These are phyloP conservation scores for Solanum tacnaense DNA, from an alignment of 257 asterid species.

Conservation along the genomic window DNA sequence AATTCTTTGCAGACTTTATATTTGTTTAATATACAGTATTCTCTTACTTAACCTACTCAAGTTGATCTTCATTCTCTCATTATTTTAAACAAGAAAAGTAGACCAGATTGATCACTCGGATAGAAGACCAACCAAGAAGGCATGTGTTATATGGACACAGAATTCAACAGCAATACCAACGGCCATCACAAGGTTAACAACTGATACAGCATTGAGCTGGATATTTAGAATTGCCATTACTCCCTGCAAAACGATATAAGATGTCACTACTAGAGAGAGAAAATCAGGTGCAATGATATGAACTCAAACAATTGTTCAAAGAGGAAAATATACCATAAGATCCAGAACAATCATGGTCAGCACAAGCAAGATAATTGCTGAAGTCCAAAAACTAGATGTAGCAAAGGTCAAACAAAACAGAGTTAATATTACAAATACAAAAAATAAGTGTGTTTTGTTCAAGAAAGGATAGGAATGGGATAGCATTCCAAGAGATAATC, in stretches of 20 bases:
- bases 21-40: background rate
- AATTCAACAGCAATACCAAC: constrained; percentile 97
- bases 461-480: background rate
- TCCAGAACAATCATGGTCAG: constrained; percentile 84
- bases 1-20: background rate
- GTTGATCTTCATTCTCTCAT: background rate
- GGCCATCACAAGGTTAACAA: constrained; percentile 95
- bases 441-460: background rate
- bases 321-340: constrained; percentile 54
- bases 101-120: background rate
- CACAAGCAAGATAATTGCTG: constrained; percentile 83
- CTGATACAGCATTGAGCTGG: constrained; percentile 91
- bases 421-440: background rate
- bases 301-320: background rate
- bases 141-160: constrained; percentile 94
- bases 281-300: background rate
- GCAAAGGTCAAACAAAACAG: background rate
- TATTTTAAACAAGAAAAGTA: background rate
- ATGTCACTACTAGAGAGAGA: background rate
- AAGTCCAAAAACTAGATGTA: constrained; percentile 78
- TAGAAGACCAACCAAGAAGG: constrained; percentile 71
- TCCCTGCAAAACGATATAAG: constrained; percentile 46
- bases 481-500: background rate
- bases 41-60: background rate
- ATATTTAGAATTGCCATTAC: constrained; percentile 81